Evolutionary conservation across 208 protist species (phyloP).

Genomic region (Crithidia mellificae): DNA sequence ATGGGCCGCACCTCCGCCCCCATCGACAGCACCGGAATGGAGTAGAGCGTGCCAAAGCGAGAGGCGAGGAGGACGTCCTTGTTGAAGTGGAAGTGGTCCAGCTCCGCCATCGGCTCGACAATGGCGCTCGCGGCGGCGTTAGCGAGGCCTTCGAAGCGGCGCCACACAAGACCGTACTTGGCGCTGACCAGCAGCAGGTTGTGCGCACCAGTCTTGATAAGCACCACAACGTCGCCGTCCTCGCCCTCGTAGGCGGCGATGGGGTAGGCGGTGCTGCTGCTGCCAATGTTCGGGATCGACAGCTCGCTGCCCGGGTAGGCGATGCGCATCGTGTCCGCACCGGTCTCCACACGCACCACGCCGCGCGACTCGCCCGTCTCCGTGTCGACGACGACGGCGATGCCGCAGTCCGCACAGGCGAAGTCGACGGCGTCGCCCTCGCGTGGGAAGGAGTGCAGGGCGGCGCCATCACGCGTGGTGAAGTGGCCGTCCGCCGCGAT

Average conservation of each 20-base stretch:
- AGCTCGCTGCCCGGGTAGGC: constrained; percentile 19
- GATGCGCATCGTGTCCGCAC: constrained; percentile 18
- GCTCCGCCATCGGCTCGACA: constrained; percentile 35
- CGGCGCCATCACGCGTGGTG: constrained; percentile 26
- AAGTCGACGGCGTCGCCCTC: constrained; percentile 11
- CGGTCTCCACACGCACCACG: constrained; percentile 31
- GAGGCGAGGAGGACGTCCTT: constrained; percentile 67
- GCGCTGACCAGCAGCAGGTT: constrained; percentile 67
- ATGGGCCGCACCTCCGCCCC: constrained; percentile 52
- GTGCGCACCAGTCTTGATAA: constrained; percentile 58
- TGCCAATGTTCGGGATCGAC: constrained; percentile 17
- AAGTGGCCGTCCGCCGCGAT: constrained; percentile 32
- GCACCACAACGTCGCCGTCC: constrained; percentile 27
- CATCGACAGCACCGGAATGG: constrained; percentile 57
- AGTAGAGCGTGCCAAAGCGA: constrained; percentile 64
- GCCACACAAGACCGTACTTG: constrained; percentile 51
- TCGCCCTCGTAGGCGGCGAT: constrained; percentile 37
- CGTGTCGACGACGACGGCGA: constrained; percentile 19
- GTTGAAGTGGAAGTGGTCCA: constrained; percentile 87
- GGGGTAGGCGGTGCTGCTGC: constrained; percentile 30
- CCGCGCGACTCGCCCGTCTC: constrained; percentile 17
- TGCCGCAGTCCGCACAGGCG: constrained; percentile 28
- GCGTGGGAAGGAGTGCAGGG: constrained; percentile 16
- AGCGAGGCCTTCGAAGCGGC: constrained; percentile 70
- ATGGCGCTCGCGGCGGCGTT: constrained; percentile 51